phyloP scores from a whole-genome alignment of 257 asterid genomes.

The Capsicum baccatum region DNA sequence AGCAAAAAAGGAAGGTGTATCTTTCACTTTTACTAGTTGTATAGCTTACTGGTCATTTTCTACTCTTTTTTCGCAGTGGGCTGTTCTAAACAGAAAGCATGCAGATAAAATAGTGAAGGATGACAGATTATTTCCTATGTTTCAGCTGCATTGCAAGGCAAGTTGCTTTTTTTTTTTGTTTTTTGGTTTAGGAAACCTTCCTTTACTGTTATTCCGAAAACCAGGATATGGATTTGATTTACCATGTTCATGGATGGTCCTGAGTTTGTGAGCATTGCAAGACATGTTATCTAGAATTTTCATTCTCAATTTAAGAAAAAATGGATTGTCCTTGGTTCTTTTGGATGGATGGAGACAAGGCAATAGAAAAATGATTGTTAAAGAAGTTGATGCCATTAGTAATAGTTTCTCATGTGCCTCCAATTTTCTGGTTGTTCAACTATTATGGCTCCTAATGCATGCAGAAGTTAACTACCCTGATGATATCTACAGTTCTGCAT shows the following conservation, averaged over 20 bases:
- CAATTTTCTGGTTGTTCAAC: neutral
- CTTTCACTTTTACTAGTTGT: neutral
- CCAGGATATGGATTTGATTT: neutral
- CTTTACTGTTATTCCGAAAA: neutral
- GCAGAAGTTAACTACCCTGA: neutral
- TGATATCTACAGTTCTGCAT: conserved; percentile 3
- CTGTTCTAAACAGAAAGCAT: conserved; percentile 87
- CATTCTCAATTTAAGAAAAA: neutral
- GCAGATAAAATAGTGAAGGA: conserved; percentile 81
- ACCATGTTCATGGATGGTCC: neutral
- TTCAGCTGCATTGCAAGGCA: conserved; percentile 93
- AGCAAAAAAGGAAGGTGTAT: neutral
- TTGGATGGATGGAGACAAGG: neutral
- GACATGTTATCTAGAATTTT: neutral
- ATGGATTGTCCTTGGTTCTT: neutral
- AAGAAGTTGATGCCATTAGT: neutral
- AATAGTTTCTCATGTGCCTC: conserved; percentile 7
- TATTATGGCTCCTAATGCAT: neutral
- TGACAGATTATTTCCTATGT: conserved; percentile 72
- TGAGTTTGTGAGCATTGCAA: neutral
- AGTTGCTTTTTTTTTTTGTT: conserved; percentile 38
- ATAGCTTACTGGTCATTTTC: conserved; percentile 30
- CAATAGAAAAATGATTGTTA: neutral
- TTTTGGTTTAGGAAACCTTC: neutral
- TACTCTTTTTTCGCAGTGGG: conserved; percentile 75